phyloP scores from a whole-genome alignment of 1,139 yeast species.

The Suhomyces kunorum region DNA sequence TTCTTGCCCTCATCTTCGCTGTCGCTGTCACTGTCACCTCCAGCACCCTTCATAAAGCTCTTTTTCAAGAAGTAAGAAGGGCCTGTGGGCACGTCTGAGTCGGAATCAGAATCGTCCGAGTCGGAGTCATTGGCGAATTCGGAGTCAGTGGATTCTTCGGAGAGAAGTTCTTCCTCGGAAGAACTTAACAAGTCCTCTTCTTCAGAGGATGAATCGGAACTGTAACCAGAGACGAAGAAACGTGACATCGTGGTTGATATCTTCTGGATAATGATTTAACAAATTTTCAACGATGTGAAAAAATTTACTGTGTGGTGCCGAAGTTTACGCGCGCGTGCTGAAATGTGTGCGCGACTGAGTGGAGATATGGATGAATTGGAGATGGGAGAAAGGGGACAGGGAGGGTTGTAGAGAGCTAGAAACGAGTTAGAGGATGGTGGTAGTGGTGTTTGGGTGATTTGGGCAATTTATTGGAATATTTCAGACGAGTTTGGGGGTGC shows the following conservation, averaged over 20 bases:
- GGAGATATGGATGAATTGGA: no score
- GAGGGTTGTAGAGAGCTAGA: neutral
- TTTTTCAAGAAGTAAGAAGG: conserved; percentile 61
- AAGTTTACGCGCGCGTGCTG: conserved; percentile 12
- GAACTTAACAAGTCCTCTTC: conserved; percentile 75
- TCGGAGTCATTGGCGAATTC: conserved; percentile 37
- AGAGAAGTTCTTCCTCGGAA: conserved; percentile 65
- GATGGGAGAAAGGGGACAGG: no score
- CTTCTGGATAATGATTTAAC: conserved; percentile 10
- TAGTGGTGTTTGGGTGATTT: neutral
- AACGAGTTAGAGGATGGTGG: neutral
- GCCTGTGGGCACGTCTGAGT: conserved; percentile 49
- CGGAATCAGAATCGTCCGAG: conserved; percentile 42
- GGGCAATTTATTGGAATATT: neutral
- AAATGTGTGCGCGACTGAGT: conserved; percentile 7
- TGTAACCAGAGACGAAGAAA: conserved; percentile 68
- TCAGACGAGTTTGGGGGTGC: neutral
- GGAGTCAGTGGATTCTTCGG: conserved; percentile 38
- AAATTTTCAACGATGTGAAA: conserved; percentile 22
- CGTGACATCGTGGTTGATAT: conserved; percentile 55
- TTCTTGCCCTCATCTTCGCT: conserved; percentile 70
- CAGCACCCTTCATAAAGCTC: conserved; percentile 51
- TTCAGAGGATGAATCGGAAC: conserved; percentile 67
- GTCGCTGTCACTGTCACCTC: conserved; percentile 55
- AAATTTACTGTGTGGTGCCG: conserved; percentile 12